Conservation (phyloP, 2,329 filamentous ascomycete genomes). For the Domatiomyces globalis region DNA sequence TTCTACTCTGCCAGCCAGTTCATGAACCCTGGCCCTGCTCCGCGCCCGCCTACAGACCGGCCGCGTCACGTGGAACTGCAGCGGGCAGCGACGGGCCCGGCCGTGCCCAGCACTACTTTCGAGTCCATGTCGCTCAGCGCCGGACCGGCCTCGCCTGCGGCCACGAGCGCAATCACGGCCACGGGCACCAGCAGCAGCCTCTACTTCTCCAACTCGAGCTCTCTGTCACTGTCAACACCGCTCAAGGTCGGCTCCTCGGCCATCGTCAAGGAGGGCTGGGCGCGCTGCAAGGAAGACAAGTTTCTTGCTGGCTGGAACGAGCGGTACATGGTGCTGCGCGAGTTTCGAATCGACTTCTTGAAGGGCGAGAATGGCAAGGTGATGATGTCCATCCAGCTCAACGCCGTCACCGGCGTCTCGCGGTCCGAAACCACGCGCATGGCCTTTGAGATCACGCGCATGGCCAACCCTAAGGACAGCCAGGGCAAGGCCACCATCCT, state of each 20-base stretch:
- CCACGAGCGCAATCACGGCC: conserved; percentile 50
- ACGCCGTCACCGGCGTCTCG: conserved; percentile 78
- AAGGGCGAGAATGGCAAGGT: conserved; percentile 82
- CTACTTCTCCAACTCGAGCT: conserved; percentile 58
- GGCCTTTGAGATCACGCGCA: conserved; percentile 84
- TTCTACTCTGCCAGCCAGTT: conserved; percentile 56
- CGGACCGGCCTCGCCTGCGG: conserved; percentile 49
- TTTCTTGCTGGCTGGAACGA: conserved; percentile 73
- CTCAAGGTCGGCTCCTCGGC: conserved; percentile 50
- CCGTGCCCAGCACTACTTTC: conserved; percentile 59
- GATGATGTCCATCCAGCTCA: conserved; percentile 69
- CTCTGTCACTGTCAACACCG: conserved; percentile 50
- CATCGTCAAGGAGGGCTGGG: conserved; percentile 52
- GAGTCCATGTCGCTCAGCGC: conserved; percentile 51
- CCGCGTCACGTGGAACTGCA: conserved; percentile 62
- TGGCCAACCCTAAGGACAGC: conserved; percentile 45
- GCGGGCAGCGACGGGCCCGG: conserved; percentile 46
- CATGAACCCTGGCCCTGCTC: conserved; percentile 94
- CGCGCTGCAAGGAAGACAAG: conserved; percentile 62
- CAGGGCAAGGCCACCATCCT: conserved; percentile 53
- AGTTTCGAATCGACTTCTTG: conserved; percentile 86
- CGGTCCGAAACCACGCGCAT: conserved; percentile 82
- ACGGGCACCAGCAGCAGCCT: conserved; percentile 42
- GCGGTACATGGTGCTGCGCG: conserved; percentile 79
- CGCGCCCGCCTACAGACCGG: conserved; percentile 71